Evolutionary conservation across 805 yeast genomes (phyloP).

Genomic region (Candida gorgasii): DNA sequence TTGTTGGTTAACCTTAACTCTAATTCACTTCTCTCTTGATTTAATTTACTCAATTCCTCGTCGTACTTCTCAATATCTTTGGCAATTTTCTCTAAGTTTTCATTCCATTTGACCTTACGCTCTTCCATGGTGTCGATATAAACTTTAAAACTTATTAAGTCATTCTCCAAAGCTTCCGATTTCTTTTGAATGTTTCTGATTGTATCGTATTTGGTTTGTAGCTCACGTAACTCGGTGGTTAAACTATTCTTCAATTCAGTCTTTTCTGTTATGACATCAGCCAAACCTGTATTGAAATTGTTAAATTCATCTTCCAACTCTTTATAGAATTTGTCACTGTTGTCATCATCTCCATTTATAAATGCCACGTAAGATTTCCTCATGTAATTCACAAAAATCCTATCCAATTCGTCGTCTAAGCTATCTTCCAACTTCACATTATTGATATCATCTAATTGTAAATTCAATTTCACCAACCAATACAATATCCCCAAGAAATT

Average conservation of each 20-base stretch:
- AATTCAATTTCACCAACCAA: constrained; percentile 70
- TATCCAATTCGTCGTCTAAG: constrained; percentile 47
- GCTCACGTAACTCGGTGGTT: constrained; percentile 37
- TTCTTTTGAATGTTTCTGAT: constrained; percentile 57
- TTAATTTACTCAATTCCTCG: constrained; percentile 41
- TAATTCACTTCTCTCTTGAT: constrained; percentile 39
- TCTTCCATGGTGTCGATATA: constrained; percentile 66
- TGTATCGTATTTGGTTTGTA: constrained; percentile 46
- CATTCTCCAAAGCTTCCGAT: constrained; percentile 65
- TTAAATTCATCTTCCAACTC: constrained; percentile 61
- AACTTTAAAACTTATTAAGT: constrained; percentile 67
- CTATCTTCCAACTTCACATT: constrained; percentile 15
- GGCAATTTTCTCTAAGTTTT: constrained; percentile 54
- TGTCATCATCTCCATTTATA: constrained; percentile 62
- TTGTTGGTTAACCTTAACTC: constrained; percentile 46
- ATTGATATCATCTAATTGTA: constrained; percentile 29
- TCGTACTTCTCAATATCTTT: constrained; percentile 51
- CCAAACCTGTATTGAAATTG: constrained; percentile 49
- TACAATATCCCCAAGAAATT: constrained; percentile 76
- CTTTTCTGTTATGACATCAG: constrained; percentile 44
- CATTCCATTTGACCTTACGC: constrained; percentile 67
- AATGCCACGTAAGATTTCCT: constrained; percentile 67
- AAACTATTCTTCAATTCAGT: constrained; percentile 42
- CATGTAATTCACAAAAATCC: constrained; percentile 59
- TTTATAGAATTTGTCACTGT: constrained; percentile 41